These are phyloP conservation scores for Spinacia oleracea DNA, from an alignment of 179 eudicot genomes.

Conservation along the genomic window DNA sequence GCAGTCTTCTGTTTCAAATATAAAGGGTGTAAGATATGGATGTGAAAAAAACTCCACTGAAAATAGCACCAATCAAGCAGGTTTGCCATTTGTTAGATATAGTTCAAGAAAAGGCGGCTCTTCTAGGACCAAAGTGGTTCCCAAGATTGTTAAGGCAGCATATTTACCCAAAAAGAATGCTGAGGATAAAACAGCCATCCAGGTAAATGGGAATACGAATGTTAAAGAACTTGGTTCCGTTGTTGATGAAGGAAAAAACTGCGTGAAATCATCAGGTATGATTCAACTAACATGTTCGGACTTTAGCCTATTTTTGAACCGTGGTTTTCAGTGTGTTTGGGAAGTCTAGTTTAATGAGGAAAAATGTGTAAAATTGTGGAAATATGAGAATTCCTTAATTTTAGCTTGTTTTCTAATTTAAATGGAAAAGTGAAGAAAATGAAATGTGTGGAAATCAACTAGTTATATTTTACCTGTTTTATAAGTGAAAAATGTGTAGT, in stretches of 20 bases:
- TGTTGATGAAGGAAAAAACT: slow-evolving; percentile 15
- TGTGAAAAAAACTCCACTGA: slow-evolving; percentile 7
- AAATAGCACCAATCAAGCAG: slow-evolving; percentile 10
- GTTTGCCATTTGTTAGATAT: slow-evolving; percentile 15
- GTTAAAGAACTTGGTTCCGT: slow-evolving; percentile 2
- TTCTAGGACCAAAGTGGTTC: slow-evolving; percentile 9
- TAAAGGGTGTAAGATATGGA: slow-evolving; percentile 22
- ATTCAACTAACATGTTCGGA: background rate
- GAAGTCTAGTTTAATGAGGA: too few relatives aligned
- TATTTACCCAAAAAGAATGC: slow-evolving; percentile 1
- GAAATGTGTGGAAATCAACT: too few relatives aligned
- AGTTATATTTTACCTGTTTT: too few relatives aligned
- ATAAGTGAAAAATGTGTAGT: too few relatives aligned
- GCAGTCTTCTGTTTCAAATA: slow-evolving; percentile 8
- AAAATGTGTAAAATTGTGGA: too few relatives aligned
- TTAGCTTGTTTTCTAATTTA: too few relatives aligned
- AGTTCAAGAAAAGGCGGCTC: slow-evolving; percentile 11
- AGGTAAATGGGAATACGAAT: background rate
- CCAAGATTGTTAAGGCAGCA: slow-evolving; percentile 8
- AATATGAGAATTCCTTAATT: too few relatives aligned
- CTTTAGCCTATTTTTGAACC: background rate
- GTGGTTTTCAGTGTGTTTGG: too few relatives aligned
- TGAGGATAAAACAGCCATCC: background rate
- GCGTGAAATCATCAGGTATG: slow-evolving; percentile 20
- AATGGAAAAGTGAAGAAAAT: too few relatives aligned